Conservation (phyloP, 148 eudicot species). For the Rhododendron molle region DNA sequence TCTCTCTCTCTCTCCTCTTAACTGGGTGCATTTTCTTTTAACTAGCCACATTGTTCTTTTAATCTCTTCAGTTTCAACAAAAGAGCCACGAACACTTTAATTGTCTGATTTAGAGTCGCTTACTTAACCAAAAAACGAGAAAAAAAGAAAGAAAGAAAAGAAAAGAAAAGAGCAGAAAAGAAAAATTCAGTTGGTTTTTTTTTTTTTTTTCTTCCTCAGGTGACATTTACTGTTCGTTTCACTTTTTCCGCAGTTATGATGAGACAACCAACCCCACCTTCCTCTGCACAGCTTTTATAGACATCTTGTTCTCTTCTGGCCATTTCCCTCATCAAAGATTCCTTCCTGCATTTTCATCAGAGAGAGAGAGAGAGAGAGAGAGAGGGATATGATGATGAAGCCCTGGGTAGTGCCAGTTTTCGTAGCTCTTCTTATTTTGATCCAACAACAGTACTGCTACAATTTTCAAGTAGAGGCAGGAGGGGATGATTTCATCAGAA, state of each 20-base stretch:
- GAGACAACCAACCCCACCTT: neutral
- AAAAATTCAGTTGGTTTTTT: neutral
- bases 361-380: conserved; percentile 7
- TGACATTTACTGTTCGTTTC: neutral
- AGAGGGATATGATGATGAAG: conserved; percentile 18
- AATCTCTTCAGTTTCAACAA: no score
- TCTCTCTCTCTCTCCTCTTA: no score
- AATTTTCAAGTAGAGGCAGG: conserved; percentile 21
- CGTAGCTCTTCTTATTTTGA: conserved; percentile 17
- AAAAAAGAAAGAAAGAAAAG: no score
- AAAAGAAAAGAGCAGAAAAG: no score
- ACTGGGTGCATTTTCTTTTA: no score
- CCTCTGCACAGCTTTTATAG: neutral
- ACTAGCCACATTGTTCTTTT: no score
- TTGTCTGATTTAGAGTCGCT: no score
- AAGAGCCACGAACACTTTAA: no score
- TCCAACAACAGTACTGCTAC: conserved; percentile 9
- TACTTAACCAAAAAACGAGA: no score
- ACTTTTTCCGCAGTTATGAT: neutral
- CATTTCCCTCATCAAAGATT: neutral
- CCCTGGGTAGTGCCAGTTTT: conserved; percentile 18
- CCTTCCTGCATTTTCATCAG: neutral
- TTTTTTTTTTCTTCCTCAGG: no score
- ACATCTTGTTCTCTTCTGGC: neutral
- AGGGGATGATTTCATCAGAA: conserved; percentile 53